Percentiles rank a stretch among this genome's conserved stretches.
phyloP scores from a whole-genome alignment of 768 basidiomycete species.

The Serendipita vermifera region DNA sequence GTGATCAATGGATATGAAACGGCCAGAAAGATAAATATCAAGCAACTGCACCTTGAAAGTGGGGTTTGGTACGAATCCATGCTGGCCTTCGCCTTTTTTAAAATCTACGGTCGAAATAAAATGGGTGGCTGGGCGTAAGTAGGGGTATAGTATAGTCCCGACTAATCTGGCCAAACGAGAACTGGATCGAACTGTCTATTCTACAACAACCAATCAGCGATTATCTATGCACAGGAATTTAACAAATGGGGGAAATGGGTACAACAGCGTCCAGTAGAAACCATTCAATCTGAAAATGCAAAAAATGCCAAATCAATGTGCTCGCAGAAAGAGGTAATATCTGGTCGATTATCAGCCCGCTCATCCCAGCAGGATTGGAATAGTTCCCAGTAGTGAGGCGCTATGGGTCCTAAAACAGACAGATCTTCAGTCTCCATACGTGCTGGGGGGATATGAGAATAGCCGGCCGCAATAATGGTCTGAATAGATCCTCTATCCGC shows the following conservation, averaged over 20 bases:
- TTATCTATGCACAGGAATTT: too few species aligned
- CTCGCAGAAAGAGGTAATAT: conserved; percentile 5
- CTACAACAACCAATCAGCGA: too few species aligned
- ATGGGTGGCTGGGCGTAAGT: conserved; percentile 7
- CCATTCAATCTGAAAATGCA: not conserved
- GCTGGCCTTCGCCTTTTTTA: not conserved
- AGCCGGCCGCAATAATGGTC: not conserved
- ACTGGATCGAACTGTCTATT: too few species aligned
- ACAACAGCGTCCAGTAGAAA: too few species aligned
- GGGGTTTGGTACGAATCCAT: conserved; percentile 64
- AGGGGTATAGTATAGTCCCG: too few species aligned
- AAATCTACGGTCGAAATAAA: not conserved
- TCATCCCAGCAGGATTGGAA: not conserved
- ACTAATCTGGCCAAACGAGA: too few species aligned
- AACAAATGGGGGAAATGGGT: too few species aligned
- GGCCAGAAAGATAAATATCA: not conserved
- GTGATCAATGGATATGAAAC: not conserved
- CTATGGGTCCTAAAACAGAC: not conserved
- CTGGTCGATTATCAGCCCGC: not conserved
- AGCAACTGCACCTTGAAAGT: conserved; percentile 49
- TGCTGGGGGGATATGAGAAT: not conserved
- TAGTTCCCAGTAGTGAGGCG: not conserved
- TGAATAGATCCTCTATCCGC: not conserved
- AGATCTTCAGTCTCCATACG: not conserved
- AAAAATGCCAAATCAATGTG: conserved; percentile 5